Evolutionary conservation across 345 rosid genomes (phyloP), one percentile per base, ranked within the genome.

Genomic region (Acer saccharum): DNA sequence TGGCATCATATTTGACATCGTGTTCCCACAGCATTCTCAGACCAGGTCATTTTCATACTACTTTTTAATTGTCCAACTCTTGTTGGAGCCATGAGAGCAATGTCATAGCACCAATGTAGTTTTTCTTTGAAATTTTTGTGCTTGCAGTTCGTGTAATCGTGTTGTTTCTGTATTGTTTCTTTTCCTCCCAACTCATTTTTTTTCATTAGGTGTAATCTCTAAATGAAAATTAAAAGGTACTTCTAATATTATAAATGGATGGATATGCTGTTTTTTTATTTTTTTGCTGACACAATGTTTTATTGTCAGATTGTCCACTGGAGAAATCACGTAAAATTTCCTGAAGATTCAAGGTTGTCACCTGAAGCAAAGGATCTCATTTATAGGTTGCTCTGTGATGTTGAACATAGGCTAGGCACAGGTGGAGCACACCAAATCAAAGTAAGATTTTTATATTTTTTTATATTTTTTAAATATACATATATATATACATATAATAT

Each of bases 311-410:
- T 95, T 78, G 95, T 93, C 78, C 93, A 92, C 69, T 95, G 98
- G 98, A 91, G 86, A 89, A 95, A 87, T 87, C 92, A 91, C 80
- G 85, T 95, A 68, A 89, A 83, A 80, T 93, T 95, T 86, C 98
- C 98, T 0, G 98, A 95, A 80, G 98, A 93, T 82, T 80, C 84
- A 20, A 91, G 82, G 86, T 55, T 95, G 75, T 85, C 95, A 50
- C 73, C 69, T 18, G 94, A 89, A 87, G 97, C 98, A 78, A 95
- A 89, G 87, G 95, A 93, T 92, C 95, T 95, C 73, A 88, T 95
- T 66, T 90, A 86, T 87, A 86, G 92, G 85, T 84, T 95, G 82
- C 88, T 95, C 16, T 95, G 97, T 81, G 94, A 89, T 81, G 98
- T 92, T 73, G 97, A 94, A 63, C 94, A 91, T 82, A 90, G 98